Conservation (phyloP, 257 asterid genomes). For the Verbascum thapsus region DNA sequence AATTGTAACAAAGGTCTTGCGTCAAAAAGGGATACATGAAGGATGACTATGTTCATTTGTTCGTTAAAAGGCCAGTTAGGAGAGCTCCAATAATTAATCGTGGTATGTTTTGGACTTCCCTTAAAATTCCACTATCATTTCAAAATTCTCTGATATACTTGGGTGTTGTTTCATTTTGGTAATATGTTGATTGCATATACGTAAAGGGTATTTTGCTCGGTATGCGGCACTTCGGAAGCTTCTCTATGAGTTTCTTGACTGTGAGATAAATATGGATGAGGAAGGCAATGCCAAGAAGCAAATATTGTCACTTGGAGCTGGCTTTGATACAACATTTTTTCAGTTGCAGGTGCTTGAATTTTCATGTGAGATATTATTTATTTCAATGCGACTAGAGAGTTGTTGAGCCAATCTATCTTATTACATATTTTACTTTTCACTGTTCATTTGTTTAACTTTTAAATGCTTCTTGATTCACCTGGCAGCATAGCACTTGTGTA, state of each 20-base stretch:
- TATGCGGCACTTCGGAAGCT: constrained; percentile 85
- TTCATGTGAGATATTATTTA: constrained; percentile 35
- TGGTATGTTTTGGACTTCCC: constrained; percentile 46
- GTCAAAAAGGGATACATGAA: constrained; percentile 86
- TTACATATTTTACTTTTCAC: constrained; percentile 12
- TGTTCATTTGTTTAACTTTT: constrained; percentile 1
- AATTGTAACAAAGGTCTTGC: constrained; percentile 68
- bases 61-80: constrained; percentile 79
- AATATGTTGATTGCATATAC: constrained; percentile 25
- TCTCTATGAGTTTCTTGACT: constrained; percentile 75
- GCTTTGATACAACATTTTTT: constrained; percentile 90
- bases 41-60: constrained; percentile 79
- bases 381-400: constrained; percentile 23
- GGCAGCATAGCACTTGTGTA: constrained; percentile 2
- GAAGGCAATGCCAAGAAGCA: constrained; percentile 64
- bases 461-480: constrained; percentile 15
- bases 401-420: constrained; percentile 13
- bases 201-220: constrained; percentile 89
- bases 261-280: constrained; percentile 40
- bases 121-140: constrained; percentile 26
- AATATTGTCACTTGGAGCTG: constrained; percentile 92
- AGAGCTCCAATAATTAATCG: constrained; percentile 96
- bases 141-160: constrained; percentile 1
- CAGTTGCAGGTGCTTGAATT: constrained; percentile 77
- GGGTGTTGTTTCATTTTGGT: constrained; percentile 20